phyloP scores from a whole-genome alignment of 2,329 filamentous ascomycete species.

The Lachnellula cervina region DNA sequence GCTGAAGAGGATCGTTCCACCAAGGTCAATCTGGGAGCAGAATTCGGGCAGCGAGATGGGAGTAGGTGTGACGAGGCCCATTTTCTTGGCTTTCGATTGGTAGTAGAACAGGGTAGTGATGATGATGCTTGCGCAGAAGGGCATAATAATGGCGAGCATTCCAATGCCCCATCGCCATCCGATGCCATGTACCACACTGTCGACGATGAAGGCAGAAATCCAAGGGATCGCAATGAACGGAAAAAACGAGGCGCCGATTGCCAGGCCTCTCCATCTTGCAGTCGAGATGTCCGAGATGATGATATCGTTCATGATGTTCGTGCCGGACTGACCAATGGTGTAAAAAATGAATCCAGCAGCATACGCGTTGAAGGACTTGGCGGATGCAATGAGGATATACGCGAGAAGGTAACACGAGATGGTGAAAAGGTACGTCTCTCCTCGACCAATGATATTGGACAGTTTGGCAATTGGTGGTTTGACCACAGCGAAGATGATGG shows the following conservation, averaged over 20 bases:
- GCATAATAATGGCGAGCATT: slow-evolving; percentile 51
- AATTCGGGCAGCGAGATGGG: slow-evolving; percentile 30
- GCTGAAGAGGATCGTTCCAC: slow-evolving; percentile 43
- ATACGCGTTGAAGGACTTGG: slow-evolving; percentile 47
- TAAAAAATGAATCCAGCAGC: slow-evolving; percentile 54
- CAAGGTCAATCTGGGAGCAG: slow-evolving; percentile 36
- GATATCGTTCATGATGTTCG: slow-evolving; percentile 57
- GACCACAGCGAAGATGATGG: slow-evolving; percentile 45
- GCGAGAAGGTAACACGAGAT: slow-evolving; percentile 51
- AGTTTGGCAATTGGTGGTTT: slow-evolving; percentile 59
- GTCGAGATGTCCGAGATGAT: slow-evolving; percentile 59
- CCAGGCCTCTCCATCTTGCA: slow-evolving; percentile 45
- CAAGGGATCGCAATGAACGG: slow-evolving; percentile 54
- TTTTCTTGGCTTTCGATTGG: slow-evolving; percentile 44
- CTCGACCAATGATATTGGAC: slow-evolving; percentile 56
- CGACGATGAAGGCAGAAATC: slow-evolving; percentile 46
- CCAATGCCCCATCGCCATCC: slow-evolving; percentile 55
- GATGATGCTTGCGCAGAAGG: slow-evolving; percentile 46
- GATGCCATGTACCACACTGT: slow-evolving; percentile 38
- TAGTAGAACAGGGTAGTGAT: slow-evolving; percentile 45
- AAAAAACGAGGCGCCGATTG: slow-evolving; percentile 45
- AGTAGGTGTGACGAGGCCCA: slow-evolving; percentile 34
- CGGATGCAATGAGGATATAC: slow-evolving; percentile 39
- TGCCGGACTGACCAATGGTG: slow-evolving; percentile 52
- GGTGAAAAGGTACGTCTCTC: slow-evolving; percentile 54